Conservation (phyloP, 2,329 filamentous ascomycete genomes). For the Herpotrichia juniperi region DNA sequence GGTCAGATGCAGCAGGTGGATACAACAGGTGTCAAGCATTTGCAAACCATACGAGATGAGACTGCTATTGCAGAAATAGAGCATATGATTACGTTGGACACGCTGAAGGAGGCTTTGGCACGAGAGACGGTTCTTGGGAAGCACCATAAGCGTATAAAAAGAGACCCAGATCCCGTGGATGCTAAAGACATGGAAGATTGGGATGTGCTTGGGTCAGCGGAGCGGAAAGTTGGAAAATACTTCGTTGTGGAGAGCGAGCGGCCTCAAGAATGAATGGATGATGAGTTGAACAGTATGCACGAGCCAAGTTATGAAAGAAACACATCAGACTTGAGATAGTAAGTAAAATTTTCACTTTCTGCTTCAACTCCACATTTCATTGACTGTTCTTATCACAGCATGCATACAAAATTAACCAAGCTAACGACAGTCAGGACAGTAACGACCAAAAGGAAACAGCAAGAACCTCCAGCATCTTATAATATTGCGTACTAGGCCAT, state of each 20-base stretch:
- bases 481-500: not conserved
- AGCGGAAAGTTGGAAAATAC: conserved; percentile 71
- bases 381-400: not conserved
- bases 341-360: not conserved
- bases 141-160: conserved; percentile 56
- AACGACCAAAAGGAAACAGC: not conserved
- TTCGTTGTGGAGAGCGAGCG: conserved; percentile 76
- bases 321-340: not conserved
- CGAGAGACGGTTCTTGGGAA: conserved; percentile 67
- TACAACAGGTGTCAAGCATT: conserved; percentile 72
- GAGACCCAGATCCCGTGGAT: conserved; percentile 50
- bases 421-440: not conserved
- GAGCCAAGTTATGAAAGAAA: not conserved
- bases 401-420: not conserved
- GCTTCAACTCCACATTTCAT: not conserved
- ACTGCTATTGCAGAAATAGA: conserved; percentile 62
- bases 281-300: not conserved
- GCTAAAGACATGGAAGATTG: conserved; percentile 64
- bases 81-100: conserved; percentile 64
- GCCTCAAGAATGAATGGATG: conserved; percentile 28
- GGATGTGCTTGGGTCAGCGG: conserved; percentile 71
- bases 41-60: conserved; percentile 83
- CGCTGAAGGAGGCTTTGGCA: conserved; percentile 62
- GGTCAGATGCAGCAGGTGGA: conserved; percentile 80
- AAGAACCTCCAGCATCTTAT: not conserved